Evolutionary conservation across 805 yeast species (phyloP).

Genomic region (Lipomyces starkeyi): DNA sequence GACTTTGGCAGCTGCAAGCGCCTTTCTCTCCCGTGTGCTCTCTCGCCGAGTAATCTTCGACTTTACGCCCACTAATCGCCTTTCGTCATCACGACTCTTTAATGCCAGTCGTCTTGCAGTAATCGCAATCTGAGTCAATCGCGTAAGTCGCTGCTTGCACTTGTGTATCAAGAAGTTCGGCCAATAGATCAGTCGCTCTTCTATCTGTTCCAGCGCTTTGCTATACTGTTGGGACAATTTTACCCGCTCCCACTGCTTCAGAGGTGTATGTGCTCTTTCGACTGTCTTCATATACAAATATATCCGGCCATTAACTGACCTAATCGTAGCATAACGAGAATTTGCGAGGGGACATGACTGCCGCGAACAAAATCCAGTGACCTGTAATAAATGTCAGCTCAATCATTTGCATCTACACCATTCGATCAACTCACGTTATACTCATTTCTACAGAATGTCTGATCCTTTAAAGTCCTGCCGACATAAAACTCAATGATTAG

Average conservation of each 20-base stretch:
- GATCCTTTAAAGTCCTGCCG: constrained; percentile 71
- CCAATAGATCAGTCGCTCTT: constrained; percentile 89
- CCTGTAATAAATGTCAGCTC: constrained; percentile 16
- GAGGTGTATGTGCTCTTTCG: constrained; percentile 96
- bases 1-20: constrained; percentile 93
- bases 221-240: constrained; percentile 86
- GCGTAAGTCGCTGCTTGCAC: constrained; percentile 93
- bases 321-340: constrained; percentile 86
- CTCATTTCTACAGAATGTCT: constrained; percentile 93
- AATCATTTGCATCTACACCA: not conserved
- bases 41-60: constrained; percentile 96
- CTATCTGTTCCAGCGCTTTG: constrained; percentile 86
- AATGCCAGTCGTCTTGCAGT: constrained; percentile 92
- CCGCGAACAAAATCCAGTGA: constrained; percentile 89
- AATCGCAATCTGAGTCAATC: constrained; percentile 92
- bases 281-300: constrained; percentile 95
- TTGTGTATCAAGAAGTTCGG: constrained; percentile 87
- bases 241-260: constrained; percentile 93
- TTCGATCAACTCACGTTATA: constrained; percentile 61
- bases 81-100: constrained; percentile 73
- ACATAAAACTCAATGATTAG: not conserved
- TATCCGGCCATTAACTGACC: constrained; percentile 76
- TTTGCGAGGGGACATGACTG: constrained; percentile 97
- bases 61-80: constrained; percentile 89
- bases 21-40: constrained; percentile 92